phyloP scores from a whole-genome alignment of 78 protist genomes.

The Monocercomonoides exilis region DNA sequence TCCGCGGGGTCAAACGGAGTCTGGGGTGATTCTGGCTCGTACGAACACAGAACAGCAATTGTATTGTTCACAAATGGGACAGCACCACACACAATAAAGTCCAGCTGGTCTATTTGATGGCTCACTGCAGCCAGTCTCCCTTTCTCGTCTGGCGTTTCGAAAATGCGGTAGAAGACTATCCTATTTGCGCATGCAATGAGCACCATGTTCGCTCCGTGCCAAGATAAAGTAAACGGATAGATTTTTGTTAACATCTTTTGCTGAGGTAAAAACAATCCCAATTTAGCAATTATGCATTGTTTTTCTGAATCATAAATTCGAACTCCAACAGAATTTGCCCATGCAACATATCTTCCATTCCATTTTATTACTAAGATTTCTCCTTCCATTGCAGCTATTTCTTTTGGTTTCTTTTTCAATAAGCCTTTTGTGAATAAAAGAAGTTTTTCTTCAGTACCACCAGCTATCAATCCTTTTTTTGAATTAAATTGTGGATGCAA shows the following conservation, averaged over 20 bases:
- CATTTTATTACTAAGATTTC: neutral
- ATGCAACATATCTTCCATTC: neutral
- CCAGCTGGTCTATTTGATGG: neutral
- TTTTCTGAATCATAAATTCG: neutral
- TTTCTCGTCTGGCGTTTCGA: neutral
- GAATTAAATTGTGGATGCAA: neutral
- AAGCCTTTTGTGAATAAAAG: neutral
- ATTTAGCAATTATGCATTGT: neutral
- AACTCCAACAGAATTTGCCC: neutral
- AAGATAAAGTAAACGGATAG: neutral
- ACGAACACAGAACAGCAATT: neutral
- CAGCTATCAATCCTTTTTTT: neutral
- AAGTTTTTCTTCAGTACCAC: neutral
- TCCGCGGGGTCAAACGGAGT: neutral
- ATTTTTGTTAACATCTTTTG: neutral
- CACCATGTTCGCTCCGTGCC: neutral
- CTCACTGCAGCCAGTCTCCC: neutral
- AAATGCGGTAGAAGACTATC: neutral
- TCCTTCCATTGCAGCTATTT: neutral
- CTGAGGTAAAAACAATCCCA: neutral
- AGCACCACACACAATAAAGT: neutral
- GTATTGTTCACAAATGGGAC: neutral
- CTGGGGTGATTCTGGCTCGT: neutral
- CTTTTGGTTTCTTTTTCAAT: neutral
- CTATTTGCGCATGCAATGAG: neutral